A percentile compares a stretch with the other conserved stretches of the same genome.
Evolutionary conservation across 2,329 filamentous ascomycete species (phyloP).

Genomic region (Metarhizium guizhouense): DNA sequence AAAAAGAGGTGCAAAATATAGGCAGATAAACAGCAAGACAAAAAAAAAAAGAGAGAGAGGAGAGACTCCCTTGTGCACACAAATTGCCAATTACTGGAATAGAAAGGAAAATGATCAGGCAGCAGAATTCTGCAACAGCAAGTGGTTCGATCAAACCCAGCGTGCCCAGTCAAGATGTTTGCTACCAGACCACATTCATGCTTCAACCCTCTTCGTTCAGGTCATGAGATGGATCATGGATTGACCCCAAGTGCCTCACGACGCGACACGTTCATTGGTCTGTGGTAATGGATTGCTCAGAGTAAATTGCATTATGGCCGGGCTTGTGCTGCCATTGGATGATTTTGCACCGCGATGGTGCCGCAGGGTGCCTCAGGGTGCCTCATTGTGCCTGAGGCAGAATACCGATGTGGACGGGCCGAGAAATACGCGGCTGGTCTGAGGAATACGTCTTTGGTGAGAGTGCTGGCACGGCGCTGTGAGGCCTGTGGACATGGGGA

Average conservation of each 20-base stretch:
- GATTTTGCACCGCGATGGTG: conserved; percentile 5
- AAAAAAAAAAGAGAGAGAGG: too few relatives aligned
- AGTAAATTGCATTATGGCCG: background rate
- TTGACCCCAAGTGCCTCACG: conserved; percentile 1
- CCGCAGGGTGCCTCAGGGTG: conserved; percentile 3
- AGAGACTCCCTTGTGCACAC: too few relatives aligned
- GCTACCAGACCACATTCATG: background rate
- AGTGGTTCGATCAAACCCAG: background rate
- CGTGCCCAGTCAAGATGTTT: background rate
- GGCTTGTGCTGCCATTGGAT: conserved; percentile 5
- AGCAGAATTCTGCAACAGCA: background rate
- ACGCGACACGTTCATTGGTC: background rate
- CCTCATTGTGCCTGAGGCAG: conserved; percentile 24
- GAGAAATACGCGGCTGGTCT: conserved; percentile 18
- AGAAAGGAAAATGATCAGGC: background rate
- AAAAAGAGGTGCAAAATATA: too few relatives aligned
- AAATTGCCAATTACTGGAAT: background rate
- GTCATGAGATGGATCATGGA: conserved; percentile 3
- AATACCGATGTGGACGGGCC: conserved; percentile 7
- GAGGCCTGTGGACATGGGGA: background rate
- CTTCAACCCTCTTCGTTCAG: background rate
- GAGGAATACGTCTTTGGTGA: conserved; percentile 14
- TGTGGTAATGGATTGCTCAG: conserved; percentile 1
- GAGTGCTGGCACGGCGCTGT: background rate
- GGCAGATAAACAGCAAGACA: too few relatives aligned